Percentiles rank a stretch among this genome's conserved stretches.
Evolutionary conservation across 106 monocot species (phyloP).

Genomic region (Dendrobium huoshanense): DNA sequence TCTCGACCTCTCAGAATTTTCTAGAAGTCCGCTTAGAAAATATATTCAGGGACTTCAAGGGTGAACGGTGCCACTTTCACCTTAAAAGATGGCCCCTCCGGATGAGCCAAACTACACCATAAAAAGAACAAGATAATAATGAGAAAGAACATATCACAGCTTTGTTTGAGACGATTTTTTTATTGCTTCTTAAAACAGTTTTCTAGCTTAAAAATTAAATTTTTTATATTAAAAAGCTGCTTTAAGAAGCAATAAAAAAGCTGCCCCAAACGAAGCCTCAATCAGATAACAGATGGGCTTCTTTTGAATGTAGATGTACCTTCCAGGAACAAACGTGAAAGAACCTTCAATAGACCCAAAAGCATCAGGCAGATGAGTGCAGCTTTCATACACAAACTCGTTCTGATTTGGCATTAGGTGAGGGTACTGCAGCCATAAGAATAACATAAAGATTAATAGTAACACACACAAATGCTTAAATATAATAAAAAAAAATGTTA

Average conservation of each 20-base stretch:
- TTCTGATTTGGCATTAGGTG: conserved; percentile 37
- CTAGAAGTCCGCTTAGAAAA: conserved; percentile 41
- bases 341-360: conserved; percentile 81
- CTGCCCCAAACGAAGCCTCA: no score
- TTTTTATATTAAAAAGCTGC: no score
- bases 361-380: conserved; percentile 30
- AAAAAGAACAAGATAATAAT: not conserved
- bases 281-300: not conserved
- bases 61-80: conserved; percentile 57
- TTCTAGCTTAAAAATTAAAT: no score
- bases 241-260: no score
- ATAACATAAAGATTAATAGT: not conserved
- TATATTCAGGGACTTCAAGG: conserved; percentile 58
- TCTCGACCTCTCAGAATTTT: no score
- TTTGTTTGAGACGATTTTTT: no score
- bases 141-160: not conserved
- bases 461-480: not conserved
- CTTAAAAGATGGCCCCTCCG: conserved; percentile 64
- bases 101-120: conserved; percentile 40
- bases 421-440: conserved; percentile 61
- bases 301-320: conserved; percentile 30
- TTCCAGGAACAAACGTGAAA: conserved; percentile 96
- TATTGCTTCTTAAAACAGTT: no score
- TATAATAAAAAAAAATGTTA: not conserved
- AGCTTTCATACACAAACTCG: conserved; percentile 94